Evolutionary conservation across 495 filamentous ascomycete species (phyloP).

Genomic region (Neurospora pannonica): DNA sequence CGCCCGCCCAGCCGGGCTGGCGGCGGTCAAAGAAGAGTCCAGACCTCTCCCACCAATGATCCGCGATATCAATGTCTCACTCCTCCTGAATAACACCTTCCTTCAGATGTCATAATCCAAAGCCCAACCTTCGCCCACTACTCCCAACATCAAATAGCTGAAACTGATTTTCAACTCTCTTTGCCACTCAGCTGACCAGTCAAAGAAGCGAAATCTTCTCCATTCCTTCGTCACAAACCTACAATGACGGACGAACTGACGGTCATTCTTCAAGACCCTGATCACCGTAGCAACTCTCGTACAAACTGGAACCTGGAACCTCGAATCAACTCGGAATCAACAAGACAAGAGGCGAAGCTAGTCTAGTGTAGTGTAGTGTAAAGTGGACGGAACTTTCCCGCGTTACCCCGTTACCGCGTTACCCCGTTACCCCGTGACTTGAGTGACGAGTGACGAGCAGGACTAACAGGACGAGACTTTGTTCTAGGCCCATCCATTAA

Average conservation of each 20-base stretch:
- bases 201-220: not conserved
- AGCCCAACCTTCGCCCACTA: not conserved
- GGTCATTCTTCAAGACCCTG: not conserved
- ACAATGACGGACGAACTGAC: not conserved
- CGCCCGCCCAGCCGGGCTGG: not conserved
- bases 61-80: not conserved
- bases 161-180: not conserved
- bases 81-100: not conserved
- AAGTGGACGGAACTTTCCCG: not conserved
- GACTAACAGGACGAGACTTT: not conserved
- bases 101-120: not conserved
- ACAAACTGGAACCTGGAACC: not conserved
- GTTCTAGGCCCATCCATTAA: not conserved
- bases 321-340: not conserved
- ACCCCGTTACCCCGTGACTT: not conserved
- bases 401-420: not conserved
- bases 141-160: not conserved
- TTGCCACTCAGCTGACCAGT: not conserved
- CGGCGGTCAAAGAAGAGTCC: not conserved
- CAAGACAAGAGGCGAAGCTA: not conserved
- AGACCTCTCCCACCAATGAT: not conserved
- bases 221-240: not conserved
- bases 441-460: not conserved
- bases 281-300: not conserved
- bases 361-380: not conserved